These are phyloP conservation scores for Hanseniaspora clermontiae DNA, from an alignment of 805 yeast species.

Conservation along the genomic window DNA sequence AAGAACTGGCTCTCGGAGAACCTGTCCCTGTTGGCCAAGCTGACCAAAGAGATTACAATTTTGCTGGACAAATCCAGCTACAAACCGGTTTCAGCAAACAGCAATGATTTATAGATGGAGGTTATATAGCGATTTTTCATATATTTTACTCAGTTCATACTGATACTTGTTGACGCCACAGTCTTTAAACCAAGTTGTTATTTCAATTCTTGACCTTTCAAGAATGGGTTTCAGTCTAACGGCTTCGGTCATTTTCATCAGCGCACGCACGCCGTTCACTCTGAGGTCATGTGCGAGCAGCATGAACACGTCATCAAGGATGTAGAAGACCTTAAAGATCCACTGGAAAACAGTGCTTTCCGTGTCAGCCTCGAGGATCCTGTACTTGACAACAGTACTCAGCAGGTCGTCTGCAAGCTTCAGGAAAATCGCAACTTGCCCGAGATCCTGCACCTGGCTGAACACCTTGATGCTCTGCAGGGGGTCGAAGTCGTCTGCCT, in stretches of 20 bases:
- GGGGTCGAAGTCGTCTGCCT: slow-evolving; percentile 8
- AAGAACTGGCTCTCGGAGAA: slow-evolving; percentile 67
- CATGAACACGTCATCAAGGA: slow-evolving; percentile 32
- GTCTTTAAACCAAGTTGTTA: slow-evolving; percentile 29
- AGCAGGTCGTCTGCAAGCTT: slow-evolving; percentile 53
- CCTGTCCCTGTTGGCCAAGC: slow-evolving; percentile 68
- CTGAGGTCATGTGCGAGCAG: slow-evolving; percentile 1
- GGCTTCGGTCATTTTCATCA: slow-evolving; percentile 37
- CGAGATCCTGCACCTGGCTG: slow-evolving; percentile 30
- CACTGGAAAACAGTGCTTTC: slow-evolving; percentile 25
- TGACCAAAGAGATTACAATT: slow-evolving; percentile 86
- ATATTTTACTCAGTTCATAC: slow-evolving; percentile 34
- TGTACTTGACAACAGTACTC: slow-evolving; percentile 42
- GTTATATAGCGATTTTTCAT: slow-evolving; percentile 29
- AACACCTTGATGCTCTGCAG: neutral
- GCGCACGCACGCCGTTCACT: slow-evolving; percentile 14
- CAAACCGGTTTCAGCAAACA: neutral
- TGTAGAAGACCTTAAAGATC: slow-evolving; percentile 30
- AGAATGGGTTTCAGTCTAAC: slow-evolving; percentile 43
- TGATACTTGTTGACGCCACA: slow-evolving; percentile 32
- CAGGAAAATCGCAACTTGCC: slow-evolving; percentile 51
- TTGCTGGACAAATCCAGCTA: slow-evolving; percentile 48
- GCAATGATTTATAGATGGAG: neutral
- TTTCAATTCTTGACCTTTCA: slow-evolving; percentile 36
- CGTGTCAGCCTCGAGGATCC: slow-evolving; percentile 21